Conservation (phyloP, 192 early-diverging fungal genomes). For the Phycomyces blakesleeanus region DNA sequence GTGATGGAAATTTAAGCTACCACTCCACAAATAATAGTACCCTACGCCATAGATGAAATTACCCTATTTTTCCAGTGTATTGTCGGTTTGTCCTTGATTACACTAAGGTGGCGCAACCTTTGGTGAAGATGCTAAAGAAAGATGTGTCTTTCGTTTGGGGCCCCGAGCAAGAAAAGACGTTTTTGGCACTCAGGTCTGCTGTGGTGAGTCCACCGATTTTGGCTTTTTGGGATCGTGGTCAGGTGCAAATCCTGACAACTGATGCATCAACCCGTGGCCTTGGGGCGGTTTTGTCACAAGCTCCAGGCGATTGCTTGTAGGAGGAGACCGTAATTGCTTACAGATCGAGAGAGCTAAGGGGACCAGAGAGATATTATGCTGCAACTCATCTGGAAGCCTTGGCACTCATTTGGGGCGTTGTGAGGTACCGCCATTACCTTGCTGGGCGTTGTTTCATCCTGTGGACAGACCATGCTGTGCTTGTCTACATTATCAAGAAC, state of each 20-base stretch:
- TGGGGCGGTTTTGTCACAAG: constrained; percentile 9
- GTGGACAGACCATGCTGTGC: constrained; percentile 32
- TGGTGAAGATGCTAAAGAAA: too few relatives aligned
- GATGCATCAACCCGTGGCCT: not conserved
- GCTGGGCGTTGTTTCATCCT: constrained; percentile 17
- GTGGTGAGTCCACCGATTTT: not conserved
- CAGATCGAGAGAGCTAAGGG: constrained; percentile 1
- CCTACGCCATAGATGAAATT: too few relatives aligned
- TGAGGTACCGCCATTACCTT: constrained; percentile 16
- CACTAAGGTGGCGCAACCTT: too few relatives aligned
- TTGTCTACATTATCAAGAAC: constrained; percentile 19
- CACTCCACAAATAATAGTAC: too few relatives aligned
- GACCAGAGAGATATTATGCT: constrained; percentile 17
- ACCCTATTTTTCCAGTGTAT: too few relatives aligned
- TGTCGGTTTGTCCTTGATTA: too few relatives aligned
- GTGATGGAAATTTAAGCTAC: too few relatives aligned
- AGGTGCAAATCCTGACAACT: not conserved
- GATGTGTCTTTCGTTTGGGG: too few relatives aligned
- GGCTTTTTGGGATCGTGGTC: not conserved
- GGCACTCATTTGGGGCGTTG: too few relatives aligned
- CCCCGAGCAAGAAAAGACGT: too few relatives aligned
- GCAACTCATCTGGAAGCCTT: constrained; percentile 26
- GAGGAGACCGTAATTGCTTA: constrained; percentile 1
- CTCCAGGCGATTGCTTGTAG: not conserved
- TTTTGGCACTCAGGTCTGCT: too few relatives aligned